phyloP scores from a whole-genome alignment of 1,284 basidiomycete species.

The Ustilago curta region DNA sequence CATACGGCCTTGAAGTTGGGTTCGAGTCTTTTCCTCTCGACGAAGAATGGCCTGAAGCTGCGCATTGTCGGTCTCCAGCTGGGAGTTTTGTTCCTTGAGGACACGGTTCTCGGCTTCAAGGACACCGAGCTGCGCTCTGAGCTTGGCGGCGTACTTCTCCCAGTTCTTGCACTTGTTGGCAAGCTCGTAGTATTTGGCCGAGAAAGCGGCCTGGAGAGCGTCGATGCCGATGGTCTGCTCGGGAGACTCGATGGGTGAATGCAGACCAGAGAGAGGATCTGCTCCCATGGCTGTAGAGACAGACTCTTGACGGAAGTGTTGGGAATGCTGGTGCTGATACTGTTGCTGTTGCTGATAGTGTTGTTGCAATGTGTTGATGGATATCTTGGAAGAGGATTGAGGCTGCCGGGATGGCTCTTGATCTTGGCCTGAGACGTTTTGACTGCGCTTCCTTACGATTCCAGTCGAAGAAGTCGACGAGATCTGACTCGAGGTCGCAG shows the following conservation, averaged over 20 bases:
- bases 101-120: slow-evolving; percentile 56
- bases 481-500: slow-evolving; percentile 29
- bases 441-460: slow-evolving; percentile 27
- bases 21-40: slow-evolving; percentile 34
- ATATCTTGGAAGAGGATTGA: slow-evolving; percentile 14
- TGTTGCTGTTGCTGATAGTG: slow-evolving; percentile 26
- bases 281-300: slow-evolving; percentile 1
- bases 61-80: slow-evolving; percentile 53
- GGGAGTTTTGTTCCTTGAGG: slow-evolving; percentile 45
- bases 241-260: slow-evolving; percentile 17
- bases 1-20: slow-evolving; percentile 39
- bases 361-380: slow-evolving; percentile 17
- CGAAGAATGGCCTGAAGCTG: slow-evolving; percentile 32
- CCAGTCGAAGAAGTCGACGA: slow-evolving; percentile 38
- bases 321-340: not conserved
- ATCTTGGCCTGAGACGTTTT: slow-evolving; percentile 26
- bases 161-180: slow-evolving; percentile 63
- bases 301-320: slow-evolving; percentile 13
- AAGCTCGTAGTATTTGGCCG: slow-evolving; percentile 57
- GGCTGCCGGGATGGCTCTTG: slow-evolving; percentile 8
- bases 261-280: slow-evolving; percentile 8
- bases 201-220: slow-evolving; percentile 55
- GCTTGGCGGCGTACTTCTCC: slow-evolving; percentile 61
- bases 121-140: slow-evolving; percentile 54
- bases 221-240: slow-evolving; percentile 52